Percentiles rank a stretch among this genome's conserved stretches.
Conservation (phyloP, 1,139 yeast species). For the Candida sp. region DNA sequence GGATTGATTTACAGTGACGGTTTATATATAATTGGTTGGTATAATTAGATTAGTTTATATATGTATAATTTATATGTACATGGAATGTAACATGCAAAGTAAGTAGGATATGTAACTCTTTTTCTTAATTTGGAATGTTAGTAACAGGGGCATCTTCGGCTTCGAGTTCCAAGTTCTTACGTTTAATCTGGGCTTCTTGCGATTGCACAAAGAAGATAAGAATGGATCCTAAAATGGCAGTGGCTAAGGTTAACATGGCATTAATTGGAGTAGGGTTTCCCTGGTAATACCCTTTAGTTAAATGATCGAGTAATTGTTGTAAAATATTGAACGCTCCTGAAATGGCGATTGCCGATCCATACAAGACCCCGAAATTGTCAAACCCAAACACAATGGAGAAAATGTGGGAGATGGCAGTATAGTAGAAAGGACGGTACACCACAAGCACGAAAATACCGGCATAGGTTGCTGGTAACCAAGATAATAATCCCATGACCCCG, state of each 20-base stretch:
- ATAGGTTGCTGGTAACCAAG: slow-evolving; percentile 51
- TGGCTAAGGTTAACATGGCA: slow-evolving; percentile 45
- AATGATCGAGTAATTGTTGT: slow-evolving; percentile 65
- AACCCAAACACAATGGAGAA: slow-evolving; percentile 93
- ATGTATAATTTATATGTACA: no score
- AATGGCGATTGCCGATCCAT: slow-evolving; percentile 79
- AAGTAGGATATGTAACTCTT: no score
- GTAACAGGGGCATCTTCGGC: slow-evolving; percentile 55
- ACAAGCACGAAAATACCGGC: slow-evolving; percentile 69
- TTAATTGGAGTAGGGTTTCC: slow-evolving; percentile 84
- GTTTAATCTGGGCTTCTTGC: slow-evolving; percentile 48
- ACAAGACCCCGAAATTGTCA: slow-evolving; percentile 87
- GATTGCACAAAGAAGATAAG: slow-evolving; percentile 52
- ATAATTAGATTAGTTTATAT: no score
- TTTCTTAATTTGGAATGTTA: slow-evolving; percentile 41
- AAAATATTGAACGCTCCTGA: slow-evolving; percentile 75
- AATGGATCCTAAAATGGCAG: slow-evolving; percentile 51
- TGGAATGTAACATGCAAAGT: no score
- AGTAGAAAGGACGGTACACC: slow-evolving; percentile 87
- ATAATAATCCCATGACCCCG: slow-evolving; percentile 65
- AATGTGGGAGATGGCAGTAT: slow-evolving; percentile 88
- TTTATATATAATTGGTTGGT: slow-evolving; percentile 3
- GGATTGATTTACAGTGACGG: slow-evolving; percentile 3
- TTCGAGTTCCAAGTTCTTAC: slow-evolving; percentile 57
- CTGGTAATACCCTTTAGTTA: slow-evolving; percentile 63